A percentile compares a stretch with the other conserved stretches of the same genome.
Conservation (phyloP, 2,329 filamentous ascomycete genomes). For the Aureobasidium pullulans region DNA sequence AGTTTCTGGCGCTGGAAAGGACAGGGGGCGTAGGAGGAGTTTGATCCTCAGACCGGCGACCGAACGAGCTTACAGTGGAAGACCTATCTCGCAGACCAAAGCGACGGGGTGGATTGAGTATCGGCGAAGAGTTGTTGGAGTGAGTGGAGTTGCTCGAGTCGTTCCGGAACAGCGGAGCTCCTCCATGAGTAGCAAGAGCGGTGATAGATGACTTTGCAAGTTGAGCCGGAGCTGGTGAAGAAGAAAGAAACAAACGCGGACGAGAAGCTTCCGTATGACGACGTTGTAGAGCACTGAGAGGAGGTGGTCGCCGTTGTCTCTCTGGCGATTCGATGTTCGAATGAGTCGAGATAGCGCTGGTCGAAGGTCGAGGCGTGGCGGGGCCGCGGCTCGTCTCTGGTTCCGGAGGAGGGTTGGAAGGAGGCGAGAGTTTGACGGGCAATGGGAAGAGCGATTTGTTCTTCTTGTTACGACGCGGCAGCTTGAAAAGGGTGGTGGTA, state of each 20-base stretch:
- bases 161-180: constrained; percentile 47
- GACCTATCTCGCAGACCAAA: constrained; percentile 66
- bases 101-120: constrained; percentile 51
- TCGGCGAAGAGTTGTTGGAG: constrained; percentile 53
- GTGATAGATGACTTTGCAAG: constrained; percentile 38
- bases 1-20: constrained; percentile 56
- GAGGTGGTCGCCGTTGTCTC: constrained; percentile 15
- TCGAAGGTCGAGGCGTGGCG: constrained; percentile 30
- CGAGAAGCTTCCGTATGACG: constrained; percentile 12
- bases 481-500: constrained; percentile 66
- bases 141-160: constrained; percentile 58
- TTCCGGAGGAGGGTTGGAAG: constrained; percentile 19
- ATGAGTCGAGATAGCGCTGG: constrained; percentile 22
- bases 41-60: constrained; percentile 63
- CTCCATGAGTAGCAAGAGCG: constrained; percentile 38
- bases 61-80: constrained; percentile 80
- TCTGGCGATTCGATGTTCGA: constrained; percentile 20
- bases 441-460: constrained; percentile 72
- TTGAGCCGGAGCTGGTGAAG: constrained; percentile 46
- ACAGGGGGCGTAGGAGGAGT: constrained; percentile 58
- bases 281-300: constrained; percentile 16
- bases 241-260: background rate
- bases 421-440: constrained; percentile 60
- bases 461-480: constrained; percentile 69
- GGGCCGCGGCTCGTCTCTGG: constrained; percentile 18